Base-by-base conservation (phyloP, 345 rosid genomes). In the Erodium maritimum region DNA sequence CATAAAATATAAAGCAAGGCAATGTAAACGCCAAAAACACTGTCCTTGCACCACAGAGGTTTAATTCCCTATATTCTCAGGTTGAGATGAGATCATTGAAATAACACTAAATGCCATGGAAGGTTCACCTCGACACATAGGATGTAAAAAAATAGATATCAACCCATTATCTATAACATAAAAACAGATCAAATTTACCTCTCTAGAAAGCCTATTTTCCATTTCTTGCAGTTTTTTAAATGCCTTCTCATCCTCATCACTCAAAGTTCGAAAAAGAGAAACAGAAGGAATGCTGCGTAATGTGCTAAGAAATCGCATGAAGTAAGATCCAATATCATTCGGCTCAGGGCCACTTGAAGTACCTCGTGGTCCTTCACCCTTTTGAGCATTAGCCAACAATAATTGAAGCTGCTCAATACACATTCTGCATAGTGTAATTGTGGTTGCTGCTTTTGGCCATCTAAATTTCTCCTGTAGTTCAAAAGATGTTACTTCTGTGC, bases 381-480 rank as follows among this genome's bases (percentile, higher is more conserved):
- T 90, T 45, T 69, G 96, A 67, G 88, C 80, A 70, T 72, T 79
- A 55, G 96, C 85, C 70, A 94, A 71, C 71, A 94, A 70, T 23
- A 70, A 72, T 62, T 90, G 97, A 60, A 93, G 80, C 69, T 94
- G 97, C 77, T 90, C 99, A 51, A 94, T 87, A 69, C 97, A 83
- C 73, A 85, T 73, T 58, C 71, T 73, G 80, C 99, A 87, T 69
- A 87, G 79, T 54, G 80, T 79, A 73, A 61, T 76, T 1, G 99
- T 77, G 58, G 91, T 73, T 1, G 93, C 84, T 62, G 77, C 77
- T 70, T 81, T 93, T 23, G 99, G 96, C 97, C 99, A 93, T 72
- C 84, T 83, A 71, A 93, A 90, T 69, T 83, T 93, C 83, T 93
- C 99, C 70, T 85, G 84, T 67, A 93, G 67, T 76, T 93, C 99